phyloP scores from a whole-genome alignment of 495 filamentous ascomycete genomes.

The Corynascus novoguineensis region DNA sequence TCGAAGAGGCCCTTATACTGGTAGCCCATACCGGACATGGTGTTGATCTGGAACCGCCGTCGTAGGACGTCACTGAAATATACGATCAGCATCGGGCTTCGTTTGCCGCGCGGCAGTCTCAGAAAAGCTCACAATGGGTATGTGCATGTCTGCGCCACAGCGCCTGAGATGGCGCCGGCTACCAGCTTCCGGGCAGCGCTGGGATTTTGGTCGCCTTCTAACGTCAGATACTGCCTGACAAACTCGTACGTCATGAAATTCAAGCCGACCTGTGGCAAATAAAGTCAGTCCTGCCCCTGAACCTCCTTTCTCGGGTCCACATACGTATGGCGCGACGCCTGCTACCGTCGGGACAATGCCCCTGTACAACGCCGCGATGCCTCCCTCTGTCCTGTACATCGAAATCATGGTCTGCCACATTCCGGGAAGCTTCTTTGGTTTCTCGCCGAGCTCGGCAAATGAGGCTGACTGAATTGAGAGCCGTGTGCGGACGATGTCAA shows the following conservation, averaged over 20 bases:
- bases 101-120: too few species aligned
- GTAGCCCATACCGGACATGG: slow-evolving; percentile 98
- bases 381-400: slow-evolving; percentile 92
- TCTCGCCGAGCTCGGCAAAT: slow-evolving; percentile 64
- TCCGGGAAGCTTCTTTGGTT: slow-evolving; percentile 67
- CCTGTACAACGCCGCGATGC: slow-evolving; percentile 75
- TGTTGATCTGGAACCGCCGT: slow-evolving; percentile 95
- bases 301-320: slow-evolving; percentile 24
- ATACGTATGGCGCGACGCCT: slow-evolving; percentile 90
- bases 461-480: slow-evolving; percentile 95
- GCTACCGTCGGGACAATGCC: slow-evolving; percentile 91
- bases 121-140: slow-evolving; percentile 81
- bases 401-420: slow-evolving; percentile 79
- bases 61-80: slow-evolving; percentile 78
- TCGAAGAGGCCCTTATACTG: slow-evolving; percentile 83
- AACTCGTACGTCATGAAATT: slow-evolving; percentile 99
- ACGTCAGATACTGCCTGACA: slow-evolving; percentile 75
- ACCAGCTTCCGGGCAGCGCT: slow-evolving; percentile 70
- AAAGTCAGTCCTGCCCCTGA: slow-evolving; percentile 15
- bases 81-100: slow-evolving; percentile 17
- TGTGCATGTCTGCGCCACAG: slow-evolving; percentile 93
- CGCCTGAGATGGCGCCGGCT: slow-evolving; percentile 90
- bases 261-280: slow-evolving; percentile 64
- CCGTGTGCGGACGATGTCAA: slow-evolving; percentile 93
- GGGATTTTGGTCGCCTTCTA: slow-evolving; percentile 82